Percentiles rank a stretch among this genome's conserved stretches.
These are phyloP conservation scores for Cercospora beticola DNA, from an alignment of 2,329 filamentous ascomycete genomes.

Conservation along the genomic window DNA sequence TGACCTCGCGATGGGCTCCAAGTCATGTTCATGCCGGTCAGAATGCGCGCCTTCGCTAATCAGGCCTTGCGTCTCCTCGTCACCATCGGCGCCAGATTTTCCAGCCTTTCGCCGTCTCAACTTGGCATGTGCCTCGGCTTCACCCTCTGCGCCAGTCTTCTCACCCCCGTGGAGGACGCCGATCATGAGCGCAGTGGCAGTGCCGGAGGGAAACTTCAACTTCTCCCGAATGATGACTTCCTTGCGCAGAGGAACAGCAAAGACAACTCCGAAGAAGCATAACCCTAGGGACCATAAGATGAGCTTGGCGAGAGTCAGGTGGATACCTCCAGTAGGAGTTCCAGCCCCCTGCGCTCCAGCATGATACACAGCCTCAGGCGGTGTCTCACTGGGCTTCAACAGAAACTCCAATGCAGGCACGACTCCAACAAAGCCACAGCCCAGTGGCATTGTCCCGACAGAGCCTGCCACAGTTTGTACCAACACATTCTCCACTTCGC, in stretches of 20 bases:
- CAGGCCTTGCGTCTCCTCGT: slow-evolving; percentile 40
- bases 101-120: slow-evolving; percentile 18
- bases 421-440: slow-evolving; percentile 92
- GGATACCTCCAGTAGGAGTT: slow-evolving; percentile 28
- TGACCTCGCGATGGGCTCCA: slow-evolving; percentile 17
- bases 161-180: slow-evolving; percentile 74
- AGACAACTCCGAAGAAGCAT: slow-evolving; percentile 95
- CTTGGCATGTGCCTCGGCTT: slow-evolving; percentile 40
- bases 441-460: slow-evolving; percentile 94
- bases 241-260: slow-evolving; percentile 84
- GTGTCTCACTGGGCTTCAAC: slow-evolving; percentile 67
- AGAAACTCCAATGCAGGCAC: slow-evolving; percentile 90
- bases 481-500: slow-evolving; percentile 92
- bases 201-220: slow-evolving; percentile 90
- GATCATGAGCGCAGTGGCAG: slow-evolving; percentile 92
- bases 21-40: slow-evolving; percentile 27
- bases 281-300: slow-evolving; percentile 89
- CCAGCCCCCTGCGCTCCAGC: background rate
- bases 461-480: slow-evolving; percentile 94
- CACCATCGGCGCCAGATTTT: slow-evolving; percentile 16
- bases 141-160: slow-evolving; percentile 37
- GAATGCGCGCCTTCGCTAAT: slow-evolving; percentile 29
- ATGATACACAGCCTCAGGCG: slow-evolving; percentile 25
- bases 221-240: slow-evolving; percentile 93
- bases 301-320: slow-evolving; percentile 64